Percentiles rank a stretch among this genome's conserved stretches.
Evolutionary conservation across 345 rosid species (phyloP).

Genomic region (Conringia planisiliqua): DNA sequence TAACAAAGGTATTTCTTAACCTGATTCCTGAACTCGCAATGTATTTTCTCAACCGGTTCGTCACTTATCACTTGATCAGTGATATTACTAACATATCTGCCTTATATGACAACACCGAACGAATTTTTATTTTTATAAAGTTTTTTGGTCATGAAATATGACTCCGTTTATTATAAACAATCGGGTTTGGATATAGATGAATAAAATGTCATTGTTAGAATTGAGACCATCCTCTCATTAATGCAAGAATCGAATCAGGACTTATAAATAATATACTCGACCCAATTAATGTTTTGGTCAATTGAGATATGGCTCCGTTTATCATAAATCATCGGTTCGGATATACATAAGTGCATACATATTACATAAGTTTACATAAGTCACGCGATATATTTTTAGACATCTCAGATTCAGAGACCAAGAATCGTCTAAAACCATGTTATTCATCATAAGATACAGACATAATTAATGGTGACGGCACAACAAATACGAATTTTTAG

Average conservation of each 20-base stretch:
- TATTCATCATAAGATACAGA: neutral
- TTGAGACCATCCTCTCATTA: neutral
- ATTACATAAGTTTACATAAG: no score
- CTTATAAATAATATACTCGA: neutral
- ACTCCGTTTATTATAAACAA: neutral
- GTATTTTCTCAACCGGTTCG: neutral
- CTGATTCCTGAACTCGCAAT: neutral
- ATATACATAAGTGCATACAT: no score
- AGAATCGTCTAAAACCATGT: neutral
- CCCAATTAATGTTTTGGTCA: neutral
- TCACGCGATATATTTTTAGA: neutral
- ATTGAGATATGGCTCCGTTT: neutral
- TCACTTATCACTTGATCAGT: neutral
- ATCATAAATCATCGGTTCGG: no score
- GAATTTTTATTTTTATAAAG: neutral
- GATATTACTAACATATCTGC: neutral
- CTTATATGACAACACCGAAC: neutral
- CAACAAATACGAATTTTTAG: constrained; percentile 8
- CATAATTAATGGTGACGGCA: neutral
- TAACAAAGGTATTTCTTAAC: neutral
- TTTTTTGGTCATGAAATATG: neutral
- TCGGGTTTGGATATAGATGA: neutral
- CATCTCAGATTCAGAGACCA: no score
- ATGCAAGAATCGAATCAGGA: neutral
- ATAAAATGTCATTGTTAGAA: neutral